Evolutionary conservation across 371 early-diverging fungal species (phyloP).

Genomic region (Mucor indicus): DNA sequence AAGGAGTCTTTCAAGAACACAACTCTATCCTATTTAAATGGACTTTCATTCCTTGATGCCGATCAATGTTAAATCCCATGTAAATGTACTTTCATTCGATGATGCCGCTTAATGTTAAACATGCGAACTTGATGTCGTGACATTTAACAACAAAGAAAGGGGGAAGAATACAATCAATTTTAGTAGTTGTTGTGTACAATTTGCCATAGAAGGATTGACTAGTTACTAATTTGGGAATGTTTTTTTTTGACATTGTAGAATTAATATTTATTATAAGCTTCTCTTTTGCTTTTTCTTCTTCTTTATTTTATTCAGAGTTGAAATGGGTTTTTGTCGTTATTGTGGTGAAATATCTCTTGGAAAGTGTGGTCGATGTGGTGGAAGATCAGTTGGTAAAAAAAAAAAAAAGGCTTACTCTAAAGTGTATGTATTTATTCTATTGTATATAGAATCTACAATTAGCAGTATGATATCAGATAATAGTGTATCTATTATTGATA

Average conservation of each 20-base stretch:
- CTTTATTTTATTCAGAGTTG: too few species aligned
- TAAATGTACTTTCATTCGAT: too few species aligned
- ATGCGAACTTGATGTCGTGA: too few species aligned
- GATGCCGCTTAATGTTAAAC: too few species aligned
- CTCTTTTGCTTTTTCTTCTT: slow-evolving; percentile 12
- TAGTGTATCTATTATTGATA: slow-evolving; percentile 32
- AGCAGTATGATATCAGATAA: slow-evolving; percentile 35
- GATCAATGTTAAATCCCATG: too few species aligned
- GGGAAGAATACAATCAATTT: not conserved
- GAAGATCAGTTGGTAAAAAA: slow-evolving; percentile 53
- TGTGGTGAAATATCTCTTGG: slow-evolving; percentile 56
- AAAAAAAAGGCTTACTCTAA: not conserved
- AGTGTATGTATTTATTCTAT: not conserved
- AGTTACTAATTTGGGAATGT: slow-evolving; percentile 20
- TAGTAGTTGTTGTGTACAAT: slow-evolving; percentile 9
- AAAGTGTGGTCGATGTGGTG: slow-evolving; percentile 60
- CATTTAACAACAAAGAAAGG: too few species aligned
- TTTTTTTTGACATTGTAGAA: too few species aligned
- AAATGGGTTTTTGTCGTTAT: slow-evolving; percentile 61
- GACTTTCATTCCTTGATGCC: too few species aligned
- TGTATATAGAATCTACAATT: slow-evolving; percentile 46
- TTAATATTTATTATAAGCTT: too few species aligned
- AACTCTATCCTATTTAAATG: too few species aligned
- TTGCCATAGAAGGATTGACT: not conserved
- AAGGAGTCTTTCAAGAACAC: too few species aligned